Evolutionary conservation across 2,329 filamentous ascomycete species (phyloP), one percentile per base, ranked within the genome.

Genomic region (Pseudogymnoascus sp.): DNA sequence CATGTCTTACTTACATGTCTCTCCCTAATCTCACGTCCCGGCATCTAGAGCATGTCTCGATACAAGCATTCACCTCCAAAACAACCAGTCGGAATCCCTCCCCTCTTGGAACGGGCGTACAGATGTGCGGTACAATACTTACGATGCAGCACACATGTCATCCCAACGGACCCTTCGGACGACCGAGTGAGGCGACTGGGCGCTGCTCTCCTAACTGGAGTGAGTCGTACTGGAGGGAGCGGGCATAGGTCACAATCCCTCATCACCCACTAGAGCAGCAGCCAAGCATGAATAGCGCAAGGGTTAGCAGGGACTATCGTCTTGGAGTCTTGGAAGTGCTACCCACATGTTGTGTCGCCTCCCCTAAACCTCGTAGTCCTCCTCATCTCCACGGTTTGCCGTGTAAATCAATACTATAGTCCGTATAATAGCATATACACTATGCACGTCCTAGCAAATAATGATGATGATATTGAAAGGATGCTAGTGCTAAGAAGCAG

Each of bases 1-100:
- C 45, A 55, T 55, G 49, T 55, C 49, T 55, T 33, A 22, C 2
- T 19, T 33, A 55, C 49, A 33, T 55, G 49, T 55, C 49, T 55
- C 49, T 55, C 49, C 2, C 16, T 33, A n/a, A 55, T 55, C n/a
- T 55, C 30, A 12, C 49, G 1, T 33, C 9, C 9, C 9, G n/a
- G 45, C 25, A 33, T 16, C 49, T 12, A 55, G n/a, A 55, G 2
- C n/a, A 6, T 22, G 28, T 33, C 28, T 19, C 9, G 9, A 55
- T 55, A 55, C 25, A 55, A 55, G 28, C 49, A 33, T 55, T 33
- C 9, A 5, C 49, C n/a, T 19, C 9, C 28, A 33, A 55, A n/a
- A 33, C 8, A 19, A 19, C 49, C 28, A 55, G 49, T 55, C 49
- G 49, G 28, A 33, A 33, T 55, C 49, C 28, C 28, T 55, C 28